phyloP scores from a whole-genome alignment of 345 rosid species.

The Populus pruinosa region DNA sequence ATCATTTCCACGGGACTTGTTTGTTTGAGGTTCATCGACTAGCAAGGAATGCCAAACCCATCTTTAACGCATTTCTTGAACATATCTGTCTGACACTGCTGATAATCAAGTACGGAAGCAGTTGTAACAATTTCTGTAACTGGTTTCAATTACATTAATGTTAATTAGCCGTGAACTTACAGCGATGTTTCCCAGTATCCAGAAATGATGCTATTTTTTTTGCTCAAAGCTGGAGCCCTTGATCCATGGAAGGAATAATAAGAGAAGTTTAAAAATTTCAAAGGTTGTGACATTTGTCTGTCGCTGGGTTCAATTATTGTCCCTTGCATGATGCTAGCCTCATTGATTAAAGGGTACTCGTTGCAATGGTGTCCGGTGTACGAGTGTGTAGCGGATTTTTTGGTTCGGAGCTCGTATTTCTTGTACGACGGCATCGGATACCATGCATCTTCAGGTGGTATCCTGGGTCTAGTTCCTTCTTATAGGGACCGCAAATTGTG shows the following conservation, averaged over 20 bases:
- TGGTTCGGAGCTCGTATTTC: no score
- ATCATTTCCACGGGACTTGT: neutral
- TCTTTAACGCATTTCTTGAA: neutral
- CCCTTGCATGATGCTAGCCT: neutral
- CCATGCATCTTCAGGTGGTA: neutral
- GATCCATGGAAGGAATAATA: neutral
- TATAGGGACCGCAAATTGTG: no score
- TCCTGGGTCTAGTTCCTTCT: no score
- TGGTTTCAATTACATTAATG: neutral
- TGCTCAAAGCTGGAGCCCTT: neutral
- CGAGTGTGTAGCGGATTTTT: neutral
- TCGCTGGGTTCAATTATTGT: conserved; percentile 13
- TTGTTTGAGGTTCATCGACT: neutral
- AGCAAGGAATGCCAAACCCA: neutral
- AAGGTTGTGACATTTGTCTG: neutral
- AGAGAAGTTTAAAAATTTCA: neutral
- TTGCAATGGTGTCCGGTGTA: neutral
- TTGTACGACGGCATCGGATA: neutral
- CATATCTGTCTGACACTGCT: neutral
- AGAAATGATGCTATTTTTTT: neutral
- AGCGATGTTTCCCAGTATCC: neutral
- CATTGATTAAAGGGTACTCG: neutral
- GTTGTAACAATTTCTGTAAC: neutral
- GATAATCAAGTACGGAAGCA: neutral
- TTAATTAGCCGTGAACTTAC: neutral